phyloP scores from a whole-genome alignment of 176 grass and related monocot genomes.

The Themeda triandra region DNA sequence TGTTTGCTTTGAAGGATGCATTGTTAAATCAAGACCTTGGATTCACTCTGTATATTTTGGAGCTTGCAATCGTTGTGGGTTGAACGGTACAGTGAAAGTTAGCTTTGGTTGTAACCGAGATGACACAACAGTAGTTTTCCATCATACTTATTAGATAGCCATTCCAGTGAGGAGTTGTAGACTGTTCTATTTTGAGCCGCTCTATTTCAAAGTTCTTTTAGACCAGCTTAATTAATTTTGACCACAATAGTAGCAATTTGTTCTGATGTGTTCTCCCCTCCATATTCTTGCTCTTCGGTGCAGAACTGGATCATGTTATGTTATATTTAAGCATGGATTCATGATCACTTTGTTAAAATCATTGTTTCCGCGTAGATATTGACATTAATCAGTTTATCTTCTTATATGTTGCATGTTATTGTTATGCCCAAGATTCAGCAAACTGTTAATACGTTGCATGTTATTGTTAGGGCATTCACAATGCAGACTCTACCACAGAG shows the following conservation, averaged over 20 bases:
- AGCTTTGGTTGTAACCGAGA: neutral
- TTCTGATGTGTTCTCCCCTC: neutral
- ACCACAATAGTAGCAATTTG: neutral
- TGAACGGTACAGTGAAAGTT: neutral
- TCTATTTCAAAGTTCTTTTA: no score
- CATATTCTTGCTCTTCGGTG: neutral
- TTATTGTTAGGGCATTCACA: no score
- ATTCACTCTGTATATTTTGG: neutral
- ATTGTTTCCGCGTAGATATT: neutral
- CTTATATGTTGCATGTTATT: neutral
- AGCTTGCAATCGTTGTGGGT: neutral
- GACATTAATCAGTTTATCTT: neutral
- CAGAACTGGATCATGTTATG: neutral
- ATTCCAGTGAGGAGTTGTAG: no score
- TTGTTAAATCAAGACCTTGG: neutral
- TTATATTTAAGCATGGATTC: neutral
- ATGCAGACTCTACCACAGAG: no score
- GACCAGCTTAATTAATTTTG: neutral
- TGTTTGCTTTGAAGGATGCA: neutral
- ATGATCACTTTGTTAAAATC: neutral
- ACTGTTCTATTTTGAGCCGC: no score
- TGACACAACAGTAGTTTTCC: neutral
- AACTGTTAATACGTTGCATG: no score
- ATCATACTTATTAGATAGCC: conserved; percentile 6
- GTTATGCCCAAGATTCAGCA: neutral